Percentiles rank a stretch among this genome's conserved stretches.
Conservation (phyloP, 2,329 filamentous ascomycete genomes). For the Penicillium freii region DNA sequence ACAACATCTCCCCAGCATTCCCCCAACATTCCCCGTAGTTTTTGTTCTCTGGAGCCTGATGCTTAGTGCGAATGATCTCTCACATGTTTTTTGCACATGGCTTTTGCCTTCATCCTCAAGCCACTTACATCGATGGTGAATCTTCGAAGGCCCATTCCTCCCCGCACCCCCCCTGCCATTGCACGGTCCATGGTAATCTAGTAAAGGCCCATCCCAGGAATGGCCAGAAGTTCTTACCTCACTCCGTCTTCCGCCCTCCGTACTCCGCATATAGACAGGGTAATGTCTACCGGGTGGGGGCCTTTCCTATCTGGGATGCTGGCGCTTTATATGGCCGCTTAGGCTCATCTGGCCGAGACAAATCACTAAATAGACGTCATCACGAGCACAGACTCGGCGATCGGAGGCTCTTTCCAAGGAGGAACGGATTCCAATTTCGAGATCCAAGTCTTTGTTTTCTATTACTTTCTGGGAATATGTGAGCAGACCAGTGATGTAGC, state of each 20-base stretch:
- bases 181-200: neutral
- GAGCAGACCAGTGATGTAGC: neutral
- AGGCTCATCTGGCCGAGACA: neutral
- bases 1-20: neutral
- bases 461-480: neutral
- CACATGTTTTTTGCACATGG: neutral
- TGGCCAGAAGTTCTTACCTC: neutral
- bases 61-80: neutral
- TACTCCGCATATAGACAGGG: neutral
- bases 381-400: neutral
- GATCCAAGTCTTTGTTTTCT: neutral
- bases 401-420: neutral
- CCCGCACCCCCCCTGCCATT: neutral
- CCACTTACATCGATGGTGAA: conserved; percentile 9
- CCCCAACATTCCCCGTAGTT: neutral
- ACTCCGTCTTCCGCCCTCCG: neutral
- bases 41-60: neutral
- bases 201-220: neutral
- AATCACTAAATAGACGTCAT: neutral
- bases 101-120: neutral
- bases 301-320: neutral
- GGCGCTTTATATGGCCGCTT: neutral
- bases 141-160: neutral
- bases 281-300: neutral
- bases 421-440: neutral